phyloP scores from a whole-genome alignment of 1,139 yeast species.

The Sugiyamaella xylanicola region DNA sequence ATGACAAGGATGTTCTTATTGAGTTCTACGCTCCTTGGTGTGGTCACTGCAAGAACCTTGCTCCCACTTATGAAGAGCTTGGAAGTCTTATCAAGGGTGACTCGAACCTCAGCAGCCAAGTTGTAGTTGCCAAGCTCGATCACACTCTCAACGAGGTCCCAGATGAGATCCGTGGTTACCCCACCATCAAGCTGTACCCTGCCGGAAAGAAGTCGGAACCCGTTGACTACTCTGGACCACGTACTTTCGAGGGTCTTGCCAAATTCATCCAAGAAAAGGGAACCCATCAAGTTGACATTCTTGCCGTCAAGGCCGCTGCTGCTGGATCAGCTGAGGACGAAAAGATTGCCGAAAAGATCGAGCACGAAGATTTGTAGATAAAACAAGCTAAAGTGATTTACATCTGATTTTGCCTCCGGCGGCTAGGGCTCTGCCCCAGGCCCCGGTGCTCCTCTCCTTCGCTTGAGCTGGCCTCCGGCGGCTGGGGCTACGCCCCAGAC shows the following conservation, averaged over 20 bases:
- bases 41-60: slow-evolving; percentile 96
- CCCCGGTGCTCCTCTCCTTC: slow-evolving; percentile 12
- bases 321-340: slow-evolving; percentile 38
- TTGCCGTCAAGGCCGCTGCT: slow-evolving; percentile 40
- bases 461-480: not conserved
- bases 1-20: slow-evolving; percentile 80
- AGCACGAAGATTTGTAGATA: slow-evolving; percentile 28
- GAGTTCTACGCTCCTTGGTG: slow-evolving; percentile 99
- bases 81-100: slow-evolving; percentile 65
- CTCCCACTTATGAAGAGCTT: slow-evolving; percentile 88
- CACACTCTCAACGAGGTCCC: slow-evolving; percentile 89
- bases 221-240: slow-evolving; percentile 64
- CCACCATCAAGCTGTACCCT: slow-evolving; percentile 89
- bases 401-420: not conserved
- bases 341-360: slow-evolving; percentile 16
- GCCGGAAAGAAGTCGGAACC: slow-evolving; percentile 85
- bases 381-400: too few species aligned
- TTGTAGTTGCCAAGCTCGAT: slow-evolving; percentile 82
- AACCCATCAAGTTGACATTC: slow-evolving; percentile 58
- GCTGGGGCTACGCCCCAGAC: slow-evolving; percentile 2
- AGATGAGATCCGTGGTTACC: slow-evolving; percentile 84
- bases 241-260: slow-evolving; percentile 74
- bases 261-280: slow-evolving; percentile 70
- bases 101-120: slow-evolving; percentile 47
- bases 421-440: slow-evolving; percentile 5